A percentile compares a stretch with the other conserved stretches of the same genome.
phyloP scores from a whole-genome alignment of 176 grass and related monocot genomes.

The maize (Zea mays) region DNA sequence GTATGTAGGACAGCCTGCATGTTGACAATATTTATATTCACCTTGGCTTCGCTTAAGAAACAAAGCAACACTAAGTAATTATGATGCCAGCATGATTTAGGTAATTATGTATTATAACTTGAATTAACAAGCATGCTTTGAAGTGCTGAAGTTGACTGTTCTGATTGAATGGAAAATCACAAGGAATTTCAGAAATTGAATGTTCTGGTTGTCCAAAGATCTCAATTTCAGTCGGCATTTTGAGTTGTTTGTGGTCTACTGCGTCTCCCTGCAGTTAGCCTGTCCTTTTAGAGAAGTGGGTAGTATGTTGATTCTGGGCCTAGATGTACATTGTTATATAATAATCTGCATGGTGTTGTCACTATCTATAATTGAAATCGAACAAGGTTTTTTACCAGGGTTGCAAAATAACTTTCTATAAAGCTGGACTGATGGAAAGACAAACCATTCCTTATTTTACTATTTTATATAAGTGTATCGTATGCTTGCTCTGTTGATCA shows the following conservation, averaged over 20 bases:
- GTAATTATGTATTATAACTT: slow-evolving; percentile 19
- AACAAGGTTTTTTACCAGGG: neutral
- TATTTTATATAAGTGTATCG: neutral
- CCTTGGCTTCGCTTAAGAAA: neutral
- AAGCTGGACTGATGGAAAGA: neutral
- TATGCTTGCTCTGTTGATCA: slow-evolving; percentile 8
- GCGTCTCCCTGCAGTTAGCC: neutral
- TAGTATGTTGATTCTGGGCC: slow-evolving; percentile 1
- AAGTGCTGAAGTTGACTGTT: slow-evolving; percentile 16
- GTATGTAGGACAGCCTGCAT: slow-evolving; percentile 6
- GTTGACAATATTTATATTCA: slow-evolving; percentile 6
- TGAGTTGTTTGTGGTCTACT: neutral
- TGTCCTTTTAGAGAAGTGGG: neutral
- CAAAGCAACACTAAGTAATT: neutral
- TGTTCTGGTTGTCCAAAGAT: neutral
- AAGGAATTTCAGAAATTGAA: slow-evolving; percentile 12
- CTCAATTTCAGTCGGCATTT: neutral
- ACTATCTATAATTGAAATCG: neutral
- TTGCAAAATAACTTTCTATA: neutral
- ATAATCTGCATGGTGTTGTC: neutral
- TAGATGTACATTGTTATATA: slow-evolving; percentile 29
- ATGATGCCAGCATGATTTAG: neutral
- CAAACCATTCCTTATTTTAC: slow-evolving; percentile 5
- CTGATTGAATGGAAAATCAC: slow-evolving; percentile 13
- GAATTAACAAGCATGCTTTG: slow-evolving; percentile 16